Evolutionary conservation across 1,139 yeast genomes (phyloP).

Genomic region (Tardiomyces depauwii): DNA sequence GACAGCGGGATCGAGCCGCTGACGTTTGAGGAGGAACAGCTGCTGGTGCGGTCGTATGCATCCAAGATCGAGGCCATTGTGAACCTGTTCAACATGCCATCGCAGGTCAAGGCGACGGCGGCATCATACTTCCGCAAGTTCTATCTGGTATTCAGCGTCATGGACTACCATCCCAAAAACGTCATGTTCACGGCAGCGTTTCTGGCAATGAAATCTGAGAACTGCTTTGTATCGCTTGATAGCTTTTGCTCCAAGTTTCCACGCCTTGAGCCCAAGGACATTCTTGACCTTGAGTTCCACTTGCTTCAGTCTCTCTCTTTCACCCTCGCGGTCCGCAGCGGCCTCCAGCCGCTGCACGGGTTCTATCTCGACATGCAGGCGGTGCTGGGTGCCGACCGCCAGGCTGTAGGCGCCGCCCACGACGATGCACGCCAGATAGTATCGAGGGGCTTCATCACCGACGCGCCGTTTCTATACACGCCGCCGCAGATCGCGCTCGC

Average conservation of each 20-base stretch:
- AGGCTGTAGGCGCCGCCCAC: slow-evolving; percentile 31
- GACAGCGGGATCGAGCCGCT: slow-evolving; percentile 25
- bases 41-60: slow-evolving; percentile 57
- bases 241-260: slow-evolving; percentile 65
- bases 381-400: slow-evolving; percentile 27
- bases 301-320: slow-evolving; percentile 66
- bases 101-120: slow-evolving; percentile 73
- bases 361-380: slow-evolving; percentile 82
- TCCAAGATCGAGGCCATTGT: slow-evolving; percentile 53
- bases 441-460: slow-evolving; percentile 58
- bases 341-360: slow-evolving; percentile 80
- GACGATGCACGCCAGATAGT: slow-evolving; percentile 59
- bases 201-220: slow-evolving; percentile 87
- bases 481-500: slow-evolving; percentile 96
- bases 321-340: slow-evolving; percentile 78
- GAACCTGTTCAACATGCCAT: slow-evolving; percentile 44
- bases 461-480: slow-evolving; percentile 63
- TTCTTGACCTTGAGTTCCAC: slow-evolving; percentile 67
- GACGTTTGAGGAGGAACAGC: slow-evolving; percentile 56
- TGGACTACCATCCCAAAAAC: slow-evolving; percentile 81
- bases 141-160: slow-evolving; percentile 64
- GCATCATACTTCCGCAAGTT: slow-evolving; percentile 73
- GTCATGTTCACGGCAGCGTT: slow-evolving; percentile 75
- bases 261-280: slow-evolving; percentile 28
- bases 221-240: slow-evolving; percentile 75